Evolutionary conservation across 176 grass and related monocot genomes (phyloP).

Genomic region (Hsuehochloa calcarea): DNA sequence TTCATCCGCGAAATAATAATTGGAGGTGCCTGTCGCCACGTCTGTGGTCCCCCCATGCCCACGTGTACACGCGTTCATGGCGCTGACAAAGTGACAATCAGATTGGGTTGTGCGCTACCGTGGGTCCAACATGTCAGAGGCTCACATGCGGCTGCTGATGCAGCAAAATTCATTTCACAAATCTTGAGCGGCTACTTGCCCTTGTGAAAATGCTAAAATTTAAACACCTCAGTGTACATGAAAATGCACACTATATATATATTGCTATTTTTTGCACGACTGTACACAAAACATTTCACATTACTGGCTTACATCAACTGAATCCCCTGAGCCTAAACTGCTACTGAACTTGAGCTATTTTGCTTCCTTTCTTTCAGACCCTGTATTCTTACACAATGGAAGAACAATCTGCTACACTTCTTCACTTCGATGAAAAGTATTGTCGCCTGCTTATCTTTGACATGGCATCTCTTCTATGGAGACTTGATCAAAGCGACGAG

Average conservation of each 20-base stretch:
- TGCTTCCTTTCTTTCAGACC: not conserved
- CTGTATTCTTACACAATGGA: not conserved
- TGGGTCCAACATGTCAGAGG: not conserved
- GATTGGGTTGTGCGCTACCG: not conserved
- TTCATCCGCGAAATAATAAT: not conserved
- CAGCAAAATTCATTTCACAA: not conserved
- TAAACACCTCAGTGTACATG: not conserved
- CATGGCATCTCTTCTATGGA: not conserved
- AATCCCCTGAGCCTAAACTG: not conserved
- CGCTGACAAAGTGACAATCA: not conserved
- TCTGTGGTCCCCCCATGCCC: not conserved
- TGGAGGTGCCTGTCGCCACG: not conserved
- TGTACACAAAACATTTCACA: not conserved
- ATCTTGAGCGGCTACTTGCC: not conserved
- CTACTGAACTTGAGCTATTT: not conserved
- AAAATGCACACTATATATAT: too few relatives aligned
- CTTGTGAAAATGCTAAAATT: not conserved
- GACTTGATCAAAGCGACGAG: not conserved
- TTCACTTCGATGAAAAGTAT: not conserved
- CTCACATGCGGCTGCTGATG: not conserved
- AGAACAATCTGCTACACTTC: not conserved
- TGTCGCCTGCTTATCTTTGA: not conserved
- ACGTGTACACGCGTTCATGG: not conserved
- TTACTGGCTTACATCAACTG: not conserved
- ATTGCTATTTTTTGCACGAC: not conserved